A percentile compares a stretch with the other conserved stretches of the same genome.
These are phyloP conservation scores for Capsicum pubescens DNA, from an alignment of 257 asterid genomes.

Conservation along the genomic window DNA sequence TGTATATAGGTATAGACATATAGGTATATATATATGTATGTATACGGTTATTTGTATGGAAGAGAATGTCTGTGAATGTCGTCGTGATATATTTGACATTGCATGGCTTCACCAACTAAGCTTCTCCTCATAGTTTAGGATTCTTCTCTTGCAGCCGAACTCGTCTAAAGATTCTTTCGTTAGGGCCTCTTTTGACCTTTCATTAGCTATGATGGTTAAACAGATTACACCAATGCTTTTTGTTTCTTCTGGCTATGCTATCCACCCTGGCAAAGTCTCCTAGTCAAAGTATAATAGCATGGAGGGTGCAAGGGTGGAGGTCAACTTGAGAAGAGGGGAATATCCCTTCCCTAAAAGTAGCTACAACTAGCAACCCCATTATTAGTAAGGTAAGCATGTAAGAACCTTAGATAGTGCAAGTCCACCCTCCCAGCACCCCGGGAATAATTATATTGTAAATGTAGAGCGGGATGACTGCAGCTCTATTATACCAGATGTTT, in stretches of 20 bases:
- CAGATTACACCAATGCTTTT: not conserved
- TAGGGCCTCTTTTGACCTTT: constrained; percentile 14
- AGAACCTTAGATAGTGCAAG: too few relatives aligned
- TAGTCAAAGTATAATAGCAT: constrained; percentile 1
- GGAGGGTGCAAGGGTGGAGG: not conserved
- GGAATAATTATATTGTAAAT: too few relatives aligned
- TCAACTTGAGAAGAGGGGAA: not conserved
- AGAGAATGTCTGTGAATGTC: not conserved
- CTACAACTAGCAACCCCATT: not conserved
- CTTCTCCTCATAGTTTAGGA: not conserved
- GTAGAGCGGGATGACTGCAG: not conserved
- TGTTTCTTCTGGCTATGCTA: not conserved
- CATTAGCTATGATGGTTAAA: not conserved
- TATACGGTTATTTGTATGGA: not conserved
- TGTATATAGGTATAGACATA: too few relatives aligned
- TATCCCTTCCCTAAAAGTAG: not conserved
- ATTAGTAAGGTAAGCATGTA: not conserved
- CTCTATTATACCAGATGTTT: not conserved
- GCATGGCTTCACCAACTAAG: not conserved
- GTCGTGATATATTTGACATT: not conserved
- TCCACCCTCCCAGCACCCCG: too few relatives aligned
- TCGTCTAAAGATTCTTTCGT: not conserved
- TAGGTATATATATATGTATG: too few relatives aligned
- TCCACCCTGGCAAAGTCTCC: constrained; percentile 6
- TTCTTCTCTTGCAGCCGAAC: not conserved